phyloP scores from a whole-genome alignment of 805 yeast species.

The Hyphopichia homilentoma region DNA sequence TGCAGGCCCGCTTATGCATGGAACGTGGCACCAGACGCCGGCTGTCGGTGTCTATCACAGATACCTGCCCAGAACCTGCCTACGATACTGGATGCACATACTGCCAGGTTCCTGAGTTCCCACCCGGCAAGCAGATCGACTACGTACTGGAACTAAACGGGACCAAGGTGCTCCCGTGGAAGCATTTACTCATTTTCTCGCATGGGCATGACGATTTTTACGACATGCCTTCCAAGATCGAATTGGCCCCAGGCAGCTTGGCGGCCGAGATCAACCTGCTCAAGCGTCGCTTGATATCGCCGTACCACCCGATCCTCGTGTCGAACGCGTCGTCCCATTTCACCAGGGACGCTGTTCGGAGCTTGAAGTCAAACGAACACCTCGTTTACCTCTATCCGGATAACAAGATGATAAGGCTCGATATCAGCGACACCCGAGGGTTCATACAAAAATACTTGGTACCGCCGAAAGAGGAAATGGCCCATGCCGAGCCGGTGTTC shows the following conservation, averaged over 20 bases:
- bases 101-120: slow-evolving; percentile 42
- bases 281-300: slow-evolving; percentile 32
- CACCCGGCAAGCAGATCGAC: slow-evolving; percentile 41
- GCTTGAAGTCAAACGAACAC: slow-evolving; percentile 7
- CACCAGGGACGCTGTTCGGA: slow-evolving; percentile 2
- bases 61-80: slow-evolving; percentile 52
- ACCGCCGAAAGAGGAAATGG: slow-evolving; percentile 23
- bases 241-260: slow-evolving; percentile 42
- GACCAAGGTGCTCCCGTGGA: slow-evolving; percentile 50
- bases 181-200: slow-evolving; percentile 52
- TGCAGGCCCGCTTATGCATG: too few species aligned
- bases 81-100: slow-evolving; percentile 61
- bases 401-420: slow-evolving; percentile 36
- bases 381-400: slow-evolving; percentile 56
- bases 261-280: slow-evolving; percentile 34
- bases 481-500: slow-evolving; percentile 10
- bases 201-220: slow-evolving; percentile 34
- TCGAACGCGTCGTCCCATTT: slow-evolving; percentile 32
- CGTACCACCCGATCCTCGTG: slow-evolving; percentile 48
- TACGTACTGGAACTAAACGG: slow-evolving; percentile 35
- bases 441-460: slow-evolving; percentile 42
- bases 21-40: too few species aligned
- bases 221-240: slow-evolving; percentile 50
- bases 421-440: slow-evolving; percentile 18
- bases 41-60: too few species aligned